phyloP scores from a whole-genome alignment of 805 yeast species.

The Ogataea populi-albae region DNA sequence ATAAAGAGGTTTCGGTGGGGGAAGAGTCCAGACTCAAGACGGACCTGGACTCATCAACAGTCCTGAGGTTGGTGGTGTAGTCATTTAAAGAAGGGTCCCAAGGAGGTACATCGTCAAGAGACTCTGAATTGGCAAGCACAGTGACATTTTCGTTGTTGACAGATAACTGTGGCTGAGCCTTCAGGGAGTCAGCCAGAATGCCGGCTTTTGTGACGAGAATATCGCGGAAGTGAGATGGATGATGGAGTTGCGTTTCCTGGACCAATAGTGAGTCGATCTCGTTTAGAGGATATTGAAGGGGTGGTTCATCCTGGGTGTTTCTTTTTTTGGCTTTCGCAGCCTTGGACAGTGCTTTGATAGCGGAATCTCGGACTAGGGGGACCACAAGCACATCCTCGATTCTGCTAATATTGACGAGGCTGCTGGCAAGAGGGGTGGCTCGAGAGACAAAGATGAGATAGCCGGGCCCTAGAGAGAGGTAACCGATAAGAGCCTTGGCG shows the following conservation, averaged over 20 bases:
- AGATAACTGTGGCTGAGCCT: constrained; percentile 18
- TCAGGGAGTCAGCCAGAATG: constrained; percentile 20
- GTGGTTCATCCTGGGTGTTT: background rate
- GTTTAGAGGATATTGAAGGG: constrained; percentile 5
- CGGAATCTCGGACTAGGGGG: constrained; percentile 15
- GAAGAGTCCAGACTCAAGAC: constrained; percentile 2
- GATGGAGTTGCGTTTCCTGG: constrained; percentile 1
- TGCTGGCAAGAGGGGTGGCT: constrained; percentile 1
- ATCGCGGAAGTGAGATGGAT: constrained; percentile 1
- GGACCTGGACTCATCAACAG: constrained; percentile 2
- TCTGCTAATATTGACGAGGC: constrained; percentile 8
- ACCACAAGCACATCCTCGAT: constrained; percentile 19
- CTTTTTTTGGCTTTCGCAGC: background rate
- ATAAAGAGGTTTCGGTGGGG: background rate
- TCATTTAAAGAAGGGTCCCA: too few relatives aligned
- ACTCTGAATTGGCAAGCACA: too few relatives aligned
- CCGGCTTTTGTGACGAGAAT: constrained; percentile 20
- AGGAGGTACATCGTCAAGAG: too few relatives aligned
- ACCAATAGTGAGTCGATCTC: constrained; percentile 5
- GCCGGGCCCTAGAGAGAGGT: constrained; percentile 14
- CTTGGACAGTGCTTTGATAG: constrained; percentile 7
- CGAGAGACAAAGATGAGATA: constrained; percentile 20
- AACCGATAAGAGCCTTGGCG: constrained; percentile 13
- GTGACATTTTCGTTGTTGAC: constrained; percentile 14
- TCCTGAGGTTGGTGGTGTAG: background rate